Conservation (phyloP, 75 land plant species). For the Isoetes taiwanensis region DNA sequence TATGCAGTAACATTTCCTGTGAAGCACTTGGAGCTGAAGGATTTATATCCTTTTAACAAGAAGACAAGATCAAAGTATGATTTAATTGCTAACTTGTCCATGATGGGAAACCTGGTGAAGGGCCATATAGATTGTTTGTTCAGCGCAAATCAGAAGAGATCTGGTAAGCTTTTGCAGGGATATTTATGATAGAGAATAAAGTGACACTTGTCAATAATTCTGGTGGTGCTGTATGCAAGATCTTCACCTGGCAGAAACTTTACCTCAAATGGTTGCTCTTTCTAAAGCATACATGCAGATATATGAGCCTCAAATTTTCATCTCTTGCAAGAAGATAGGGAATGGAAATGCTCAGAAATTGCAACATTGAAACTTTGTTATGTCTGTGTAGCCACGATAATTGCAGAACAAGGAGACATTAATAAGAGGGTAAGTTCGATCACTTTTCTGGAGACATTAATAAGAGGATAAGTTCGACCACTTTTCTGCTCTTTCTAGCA, state of each 20-base stretch:
- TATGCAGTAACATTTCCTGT: conserved; percentile 1
- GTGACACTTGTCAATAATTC: not conserved
- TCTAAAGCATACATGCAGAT: conserved; percentile 7
- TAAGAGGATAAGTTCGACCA: too few species aligned
- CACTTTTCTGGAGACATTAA: too few species aligned
- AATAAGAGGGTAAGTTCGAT: too few species aligned
- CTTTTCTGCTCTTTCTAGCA: too few species aligned
- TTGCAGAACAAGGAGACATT: too few species aligned
- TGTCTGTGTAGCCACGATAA: too few species aligned
- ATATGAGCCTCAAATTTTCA: conserved; percentile 1
- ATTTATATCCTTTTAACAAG: not conserved
- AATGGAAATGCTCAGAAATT: too few species aligned
- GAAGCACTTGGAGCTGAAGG: conserved; percentile 3
- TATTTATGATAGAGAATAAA: not conserved
- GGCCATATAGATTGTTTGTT: not conserved
- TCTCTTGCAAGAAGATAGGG: too few species aligned
- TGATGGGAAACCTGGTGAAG: conserved; percentile 4
- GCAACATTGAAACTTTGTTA: too few species aligned
- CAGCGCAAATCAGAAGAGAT: conserved; percentile 4
- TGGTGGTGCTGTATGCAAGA: not conserved
- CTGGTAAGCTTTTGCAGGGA: not conserved
- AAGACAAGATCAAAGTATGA: not conserved
- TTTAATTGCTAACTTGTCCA: conserved; percentile 2
- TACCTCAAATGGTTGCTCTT: conserved; percentile 6
- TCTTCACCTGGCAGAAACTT: conserved; percentile 1